Evolutionary conservation across 2,329 filamentous ascomycete species (phyloP).

Genomic region (Clonostachys sp.): DNA sequence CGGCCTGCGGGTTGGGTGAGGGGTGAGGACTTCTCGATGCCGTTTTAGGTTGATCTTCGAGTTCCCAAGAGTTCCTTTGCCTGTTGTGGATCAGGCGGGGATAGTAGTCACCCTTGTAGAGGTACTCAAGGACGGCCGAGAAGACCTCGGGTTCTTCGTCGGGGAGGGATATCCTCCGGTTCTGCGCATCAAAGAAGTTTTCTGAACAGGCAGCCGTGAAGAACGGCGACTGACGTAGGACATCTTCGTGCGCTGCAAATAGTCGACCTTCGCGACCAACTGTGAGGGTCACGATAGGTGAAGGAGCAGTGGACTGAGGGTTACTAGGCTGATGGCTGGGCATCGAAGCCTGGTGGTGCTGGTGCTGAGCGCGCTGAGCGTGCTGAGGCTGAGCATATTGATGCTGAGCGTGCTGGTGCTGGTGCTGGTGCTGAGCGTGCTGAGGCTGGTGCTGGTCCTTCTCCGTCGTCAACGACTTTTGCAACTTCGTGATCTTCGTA

Average conservation of each 20-base stretch:
- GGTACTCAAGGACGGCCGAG: conserved; percentile 89
- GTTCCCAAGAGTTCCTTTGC: conserved; percentile 81
- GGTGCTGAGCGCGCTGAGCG: conserved; percentile 3
- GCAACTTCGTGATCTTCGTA: conserved; percentile 76
- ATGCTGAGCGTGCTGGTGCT: conserved; percentile 1
- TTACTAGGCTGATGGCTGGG: not conserved
- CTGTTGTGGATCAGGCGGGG: conserved; percentile 85
- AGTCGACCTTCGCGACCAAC: conserved; percentile 81
- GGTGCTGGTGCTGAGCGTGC: not conserved
- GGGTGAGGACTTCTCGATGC: conserved; percentile 38
- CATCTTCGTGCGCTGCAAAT: conserved; percentile 93
- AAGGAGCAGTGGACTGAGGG: conserved; percentile 22
- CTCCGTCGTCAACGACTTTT: conserved; percentile 63
- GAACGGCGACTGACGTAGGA: conserved; percentile 80
- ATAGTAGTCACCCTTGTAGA: conserved; percentile 96
- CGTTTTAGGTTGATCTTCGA: conserved; percentile 57
- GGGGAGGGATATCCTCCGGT: conserved; percentile 70
- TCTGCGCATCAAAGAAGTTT: conserved; percentile 70
- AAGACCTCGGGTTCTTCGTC: conserved; percentile 87
- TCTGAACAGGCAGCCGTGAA: conserved; percentile 70
- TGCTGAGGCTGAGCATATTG: conserved; percentile 1
- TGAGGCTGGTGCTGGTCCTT: conserved; percentile 21
- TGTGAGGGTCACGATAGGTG: conserved; percentile 80
- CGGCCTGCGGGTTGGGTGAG: conserved; percentile 48
- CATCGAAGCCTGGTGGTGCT: conserved; percentile 1